These are phyloP conservation scores for Haplosporangium sp. DNA, from an alignment of 371 early-diverging fungal species.

Conservation along the genomic window DNA sequence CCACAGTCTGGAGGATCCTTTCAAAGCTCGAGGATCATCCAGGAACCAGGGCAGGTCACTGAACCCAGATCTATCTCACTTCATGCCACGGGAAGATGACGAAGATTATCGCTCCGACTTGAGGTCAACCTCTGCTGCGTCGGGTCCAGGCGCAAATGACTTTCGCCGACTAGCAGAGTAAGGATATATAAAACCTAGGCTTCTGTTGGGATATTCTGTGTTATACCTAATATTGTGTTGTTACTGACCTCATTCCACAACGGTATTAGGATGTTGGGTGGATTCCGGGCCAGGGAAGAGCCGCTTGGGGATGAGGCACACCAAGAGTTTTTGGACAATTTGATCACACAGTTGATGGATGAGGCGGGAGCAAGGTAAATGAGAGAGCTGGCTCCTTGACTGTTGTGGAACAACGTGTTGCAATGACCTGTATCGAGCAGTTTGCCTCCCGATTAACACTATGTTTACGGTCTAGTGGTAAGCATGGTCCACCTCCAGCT, in stretches of 20 bases:
- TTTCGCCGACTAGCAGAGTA: slow-evolving; percentile 52
- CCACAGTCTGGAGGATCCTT: slow-evolving; percentile 46
- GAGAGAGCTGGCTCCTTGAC: no score
- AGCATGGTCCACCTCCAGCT: slow-evolving; percentile 70
- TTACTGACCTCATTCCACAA: not conserved
- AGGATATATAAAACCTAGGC: not conserved
- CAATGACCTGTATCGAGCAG: no score
- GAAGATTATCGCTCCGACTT: not conserved
- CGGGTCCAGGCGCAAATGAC: slow-evolving; percentile 28
- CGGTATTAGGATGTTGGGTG: slow-evolving; percentile 57
- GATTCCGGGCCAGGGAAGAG: slow-evolving; percentile 58
- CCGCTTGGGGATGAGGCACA: slow-evolving; percentile 56
- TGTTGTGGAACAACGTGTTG: no score
- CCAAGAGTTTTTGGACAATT: slow-evolving; percentile 64
- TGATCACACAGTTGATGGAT: slow-evolving; percentile 70
- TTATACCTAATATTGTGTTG: not conserved
- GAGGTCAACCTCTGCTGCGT: not conserved
- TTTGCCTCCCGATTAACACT: no score
- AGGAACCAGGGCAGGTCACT: slow-evolving; percentile 14
- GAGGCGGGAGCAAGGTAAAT: slow-evolving; percentile 65
- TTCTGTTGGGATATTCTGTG: no score
- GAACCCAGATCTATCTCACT: slow-evolving; percentile 46
- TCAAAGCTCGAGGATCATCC: slow-evolving; percentile 21
- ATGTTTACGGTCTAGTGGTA: slow-evolving; percentile 19
- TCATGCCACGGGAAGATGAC: slow-evolving; percentile 46